Percentiles rank a stretch among this genome's conserved stretches.
phyloP scores from a whole-genome alignment of 164 flowering plant genomes.

The Vitis cinerea region DNA sequence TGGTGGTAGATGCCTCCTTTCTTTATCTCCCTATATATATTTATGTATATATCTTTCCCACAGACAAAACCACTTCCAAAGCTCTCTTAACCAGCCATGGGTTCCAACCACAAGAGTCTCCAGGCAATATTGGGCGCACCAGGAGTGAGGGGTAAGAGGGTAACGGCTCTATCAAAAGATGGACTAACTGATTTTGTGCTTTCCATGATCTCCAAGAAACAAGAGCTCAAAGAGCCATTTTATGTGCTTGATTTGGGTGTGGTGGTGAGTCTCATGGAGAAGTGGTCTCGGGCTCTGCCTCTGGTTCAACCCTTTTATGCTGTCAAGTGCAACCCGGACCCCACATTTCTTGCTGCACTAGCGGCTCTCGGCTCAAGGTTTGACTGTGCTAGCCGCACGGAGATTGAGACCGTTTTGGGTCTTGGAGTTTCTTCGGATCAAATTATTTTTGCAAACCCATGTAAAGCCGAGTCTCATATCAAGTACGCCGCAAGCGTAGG shows the following conservation, averaged over 20 bases:
- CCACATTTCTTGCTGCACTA: slow-evolving; percentile 34
- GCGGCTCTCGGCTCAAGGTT: slow-evolving; percentile 47
- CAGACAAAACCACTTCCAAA: too few relatives aligned
- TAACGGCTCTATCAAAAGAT: slow-evolving; percentile 17
- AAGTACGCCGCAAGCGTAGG: slow-evolving; percentile 43
- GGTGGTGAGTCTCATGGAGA: slow-evolving; percentile 28
- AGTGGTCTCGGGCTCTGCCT: slow-evolving; percentile 39
- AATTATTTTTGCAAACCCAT: slow-evolving; percentile 53
- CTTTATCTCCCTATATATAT: too few relatives aligned
- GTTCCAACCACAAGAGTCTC: not conserved
- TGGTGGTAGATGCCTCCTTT: not conserved
- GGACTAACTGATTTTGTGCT: slow-evolving; percentile 26
- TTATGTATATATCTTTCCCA: not conserved
- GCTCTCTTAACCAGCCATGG: not conserved
- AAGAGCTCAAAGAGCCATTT: slow-evolving; percentile 40
- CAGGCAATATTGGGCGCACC: slow-evolving; percentile 7
- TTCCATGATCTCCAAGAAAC: slow-evolving; percentile 25
- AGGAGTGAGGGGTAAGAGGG: slow-evolving; percentile 9
- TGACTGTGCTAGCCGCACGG: slow-evolving; percentile 58
- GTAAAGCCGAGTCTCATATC: slow-evolving; percentile 48
- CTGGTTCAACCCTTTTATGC: slow-evolving; percentile 49
- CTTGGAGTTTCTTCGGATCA: slow-evolving; percentile 48
- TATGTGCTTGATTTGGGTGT: slow-evolving; percentile 49
- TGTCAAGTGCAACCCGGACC: slow-evolving; percentile 61
- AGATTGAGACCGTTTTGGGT: slow-evolving; percentile 48